Evolutionary conservation across 257 asterid species (phyloP).

Genomic region (Penstemon barbatus): DNA sequence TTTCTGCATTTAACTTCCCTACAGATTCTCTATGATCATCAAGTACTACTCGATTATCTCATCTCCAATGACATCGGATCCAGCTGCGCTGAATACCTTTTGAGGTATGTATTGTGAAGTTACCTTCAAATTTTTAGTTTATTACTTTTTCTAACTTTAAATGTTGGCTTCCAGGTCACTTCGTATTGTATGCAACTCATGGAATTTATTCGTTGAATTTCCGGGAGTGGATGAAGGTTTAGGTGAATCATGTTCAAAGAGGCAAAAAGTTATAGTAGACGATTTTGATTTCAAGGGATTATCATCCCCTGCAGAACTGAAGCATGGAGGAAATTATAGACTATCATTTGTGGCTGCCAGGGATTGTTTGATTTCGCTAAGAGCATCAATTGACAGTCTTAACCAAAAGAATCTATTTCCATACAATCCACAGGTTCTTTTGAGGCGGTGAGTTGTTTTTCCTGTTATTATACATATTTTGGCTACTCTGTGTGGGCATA

Average conservation of each 20-base stretch:
- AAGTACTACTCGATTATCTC: conserved; percentile 94
- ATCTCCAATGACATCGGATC: conserved; percentile 89
- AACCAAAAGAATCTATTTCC: conserved; percentile 77
- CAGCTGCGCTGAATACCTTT: conserved; percentile 76
- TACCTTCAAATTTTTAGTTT: neutral
- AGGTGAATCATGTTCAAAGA: conserved; percentile 40
- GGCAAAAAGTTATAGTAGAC: conserved; percentile 39
- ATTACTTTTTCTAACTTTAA: conserved; percentile 15
- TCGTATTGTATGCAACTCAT: conserved; percentile 62
- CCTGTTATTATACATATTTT: conserved; percentile 12
- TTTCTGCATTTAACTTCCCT: conserved; percentile 19
- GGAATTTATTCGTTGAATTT: conserved; percentile 67
- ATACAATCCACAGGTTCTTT: conserved; percentile 75
- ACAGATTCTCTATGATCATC: conserved; percentile 91
- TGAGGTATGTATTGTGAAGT: conserved; percentile 52
- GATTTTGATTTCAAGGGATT: conserved; percentile 29
- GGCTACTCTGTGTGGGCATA: neutral
- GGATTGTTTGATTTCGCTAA: conserved; percentile 68
- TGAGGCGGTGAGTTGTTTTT: conserved; percentile 55
- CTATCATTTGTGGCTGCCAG: conserved; percentile 54
- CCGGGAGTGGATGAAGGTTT: conserved; percentile 39
- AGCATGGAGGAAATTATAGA: conserved; percentile 19
- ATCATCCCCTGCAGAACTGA: neutral
- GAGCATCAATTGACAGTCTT: conserved; percentile 61
- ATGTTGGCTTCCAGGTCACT: conserved; percentile 56